Evolutionary conservation across 2,329 filamentous ascomycete genomes (phyloP), one percentile per base, ranked within the genome.

Genomic region (Hypoxylon sp.): DNA sequence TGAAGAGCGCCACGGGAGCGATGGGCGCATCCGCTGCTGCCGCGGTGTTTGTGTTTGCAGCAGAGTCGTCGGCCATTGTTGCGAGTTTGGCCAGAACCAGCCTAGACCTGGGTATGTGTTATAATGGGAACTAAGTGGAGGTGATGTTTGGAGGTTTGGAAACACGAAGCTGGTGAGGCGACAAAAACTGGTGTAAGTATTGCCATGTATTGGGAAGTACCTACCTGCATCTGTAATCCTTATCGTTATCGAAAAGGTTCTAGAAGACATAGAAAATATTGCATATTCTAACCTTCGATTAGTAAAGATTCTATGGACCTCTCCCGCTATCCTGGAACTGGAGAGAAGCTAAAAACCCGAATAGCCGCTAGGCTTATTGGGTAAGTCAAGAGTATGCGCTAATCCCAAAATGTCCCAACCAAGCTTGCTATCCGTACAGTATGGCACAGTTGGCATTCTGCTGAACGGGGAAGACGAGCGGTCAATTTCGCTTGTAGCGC

Each of bases 1-100:
- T 97, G 83, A 97, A 97, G 48, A 90, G 75, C 11, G 88, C 83
- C 10, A 88, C 80, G 0, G 85, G 83, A 1, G 77, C 78, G 23
- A 77, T 73, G 24, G 73, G 67, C 23, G 72, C 54, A 10, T 68
- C 52, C 23, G 62, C 53, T 26, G 55, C 46, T 60, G 58, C 58
- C 26, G 56, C n/a, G 23, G 18, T 27, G 29, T 46, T 55, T 21
- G 18, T 27, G 29, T 46, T 55, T 21, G 49, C 27, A 23, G 35
- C 47, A 29, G 26, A 38, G 10, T 66, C 54, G 49, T 68, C 64
- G 20, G 63, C 48, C 68, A 69, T 64, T 23, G 18, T 61, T 42
- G 17, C 21, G 13, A 13, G 6, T 35, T 35, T 7, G 15, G 10
- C 31, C 18, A 3, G 3, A 17, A 18, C 13, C 7, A 17, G 7